Conservation (phyloP, 148 eudicot genomes). For the Fagopyrum esculentum region DNA sequence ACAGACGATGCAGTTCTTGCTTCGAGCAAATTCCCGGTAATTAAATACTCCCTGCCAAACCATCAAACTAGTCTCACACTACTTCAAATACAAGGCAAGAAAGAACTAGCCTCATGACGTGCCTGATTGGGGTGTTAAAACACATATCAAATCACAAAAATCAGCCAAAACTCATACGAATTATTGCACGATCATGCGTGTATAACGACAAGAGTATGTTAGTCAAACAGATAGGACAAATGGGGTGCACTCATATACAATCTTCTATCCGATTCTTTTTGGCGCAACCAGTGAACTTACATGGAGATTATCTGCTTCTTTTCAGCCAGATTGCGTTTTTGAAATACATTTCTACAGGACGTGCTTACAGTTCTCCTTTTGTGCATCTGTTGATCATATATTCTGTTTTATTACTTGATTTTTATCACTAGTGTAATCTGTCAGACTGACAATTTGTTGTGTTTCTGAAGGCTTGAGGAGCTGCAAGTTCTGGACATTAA, state of each 20-base stretch:
- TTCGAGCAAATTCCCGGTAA: too few species aligned
- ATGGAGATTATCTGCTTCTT: not conserved
- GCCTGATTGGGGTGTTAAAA: too few species aligned
- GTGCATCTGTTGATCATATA: not conserved
- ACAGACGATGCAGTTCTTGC: not conserved
- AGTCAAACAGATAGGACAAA: not conserved
- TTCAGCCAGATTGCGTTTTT: not conserved
- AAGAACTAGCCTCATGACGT: too few species aligned
- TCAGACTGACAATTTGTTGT: not conserved
- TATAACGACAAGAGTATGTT: not conserved
- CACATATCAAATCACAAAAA: too few species aligned
- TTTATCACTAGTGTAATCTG: not conserved
- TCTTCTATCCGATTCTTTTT: not conserved
- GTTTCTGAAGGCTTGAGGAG: constrained; percentile 73
- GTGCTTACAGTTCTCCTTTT: not conserved
- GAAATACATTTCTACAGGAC: not conserved
- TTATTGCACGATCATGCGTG: not conserved
- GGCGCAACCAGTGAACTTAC: not conserved
- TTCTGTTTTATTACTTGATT: not conserved
- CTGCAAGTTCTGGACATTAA: constrained; percentile 98
- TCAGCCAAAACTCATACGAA: too few species aligned
- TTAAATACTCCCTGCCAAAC: too few species aligned
- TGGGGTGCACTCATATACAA: not conserved
- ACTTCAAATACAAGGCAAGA: too few species aligned
- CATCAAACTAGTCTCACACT: too few species aligned